Conservation (phyloP, 2,329 filamentous ascomycete species). For the Fusarium sp. region DNA sequence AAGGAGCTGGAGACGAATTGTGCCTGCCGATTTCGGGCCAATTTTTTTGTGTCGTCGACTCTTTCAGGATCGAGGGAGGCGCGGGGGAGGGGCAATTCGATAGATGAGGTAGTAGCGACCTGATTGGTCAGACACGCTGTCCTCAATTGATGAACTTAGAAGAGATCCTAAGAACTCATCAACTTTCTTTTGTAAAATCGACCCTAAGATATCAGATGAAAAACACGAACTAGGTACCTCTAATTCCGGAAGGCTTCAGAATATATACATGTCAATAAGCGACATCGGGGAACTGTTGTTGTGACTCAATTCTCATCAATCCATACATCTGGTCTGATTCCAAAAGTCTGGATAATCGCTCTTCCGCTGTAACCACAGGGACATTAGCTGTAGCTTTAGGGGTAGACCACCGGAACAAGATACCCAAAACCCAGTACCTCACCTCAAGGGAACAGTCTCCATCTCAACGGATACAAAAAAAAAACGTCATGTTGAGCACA, state of each 20-base stretch:
- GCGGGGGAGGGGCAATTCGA: conserved; percentile 27
- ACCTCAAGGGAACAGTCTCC: neutral
- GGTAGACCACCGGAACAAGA: neutral
- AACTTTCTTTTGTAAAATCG: neutral
- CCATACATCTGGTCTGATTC: neutral
- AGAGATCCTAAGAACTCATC: neutral
- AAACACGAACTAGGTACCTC: too few relatives aligned
- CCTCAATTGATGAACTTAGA: conserved; percentile 10
- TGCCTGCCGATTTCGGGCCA: conserved; percentile 35
- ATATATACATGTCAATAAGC: conserved; percentile 14
- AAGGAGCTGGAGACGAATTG: neutral
- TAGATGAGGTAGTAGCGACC: conserved; percentile 2
- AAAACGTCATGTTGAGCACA: conserved; percentile 25
- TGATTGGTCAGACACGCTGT: conserved; percentile 17
- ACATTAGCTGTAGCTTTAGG: neutral
- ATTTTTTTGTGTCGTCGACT: conserved; percentile 13
- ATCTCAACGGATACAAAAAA: conserved; percentile 1
- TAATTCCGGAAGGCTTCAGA: too few relatives aligned
- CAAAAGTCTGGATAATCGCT: conserved; percentile 38
- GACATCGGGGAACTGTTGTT: conserved; percentile 26
- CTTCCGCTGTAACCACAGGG: conserved; percentile 17
- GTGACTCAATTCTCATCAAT: conserved; percentile 28
- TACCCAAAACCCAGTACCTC: neutral
- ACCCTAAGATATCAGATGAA: neutral
- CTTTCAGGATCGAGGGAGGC: neutral